Conservation (phyloP, 805 yeast genomes). For the Kodamaea leandrae region DNA sequence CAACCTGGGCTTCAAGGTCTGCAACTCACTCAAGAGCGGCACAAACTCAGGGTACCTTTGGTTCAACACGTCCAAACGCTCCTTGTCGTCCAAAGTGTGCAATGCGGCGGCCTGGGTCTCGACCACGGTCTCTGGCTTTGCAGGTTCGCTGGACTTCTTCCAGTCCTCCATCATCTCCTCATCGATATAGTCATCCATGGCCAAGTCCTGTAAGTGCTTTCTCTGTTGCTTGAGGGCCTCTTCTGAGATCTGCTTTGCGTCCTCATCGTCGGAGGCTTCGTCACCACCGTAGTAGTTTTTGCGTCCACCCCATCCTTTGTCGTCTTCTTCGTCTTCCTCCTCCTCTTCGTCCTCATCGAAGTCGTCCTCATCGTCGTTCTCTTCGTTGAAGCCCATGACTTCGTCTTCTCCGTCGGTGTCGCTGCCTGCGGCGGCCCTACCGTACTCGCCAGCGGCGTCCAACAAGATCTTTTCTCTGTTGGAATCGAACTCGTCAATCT, state of each 20-base stretch:
- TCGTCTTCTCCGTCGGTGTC: constrained; percentile 56
- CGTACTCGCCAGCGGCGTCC: constrained; percentile 52
- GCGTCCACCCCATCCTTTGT: constrained; percentile 43
- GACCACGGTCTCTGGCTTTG: constrained; percentile 18
- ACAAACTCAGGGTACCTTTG: constrained; percentile 78
- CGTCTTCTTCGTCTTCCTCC: constrained; percentile 33
- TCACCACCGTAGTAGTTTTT: constrained; percentile 54
- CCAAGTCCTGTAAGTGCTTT: constrained; percentile 64
- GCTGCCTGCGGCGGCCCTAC: constrained; percentile 18
- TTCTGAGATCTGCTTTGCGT: constrained; percentile 72
- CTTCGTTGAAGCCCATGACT: constrained; percentile 38
- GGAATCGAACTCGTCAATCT: constrained; percentile 66
- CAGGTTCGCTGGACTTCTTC: constrained; percentile 56
- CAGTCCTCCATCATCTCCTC: constrained; percentile 81
- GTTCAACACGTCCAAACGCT: constrained; percentile 52
- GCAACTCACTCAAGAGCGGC: constrained; percentile 67
- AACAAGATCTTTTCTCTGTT: constrained; percentile 56
- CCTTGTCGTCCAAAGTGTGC: constrained; percentile 46
- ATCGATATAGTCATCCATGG: constrained; percentile 53
- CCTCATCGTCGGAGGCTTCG: constrained; percentile 69
- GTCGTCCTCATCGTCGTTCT: constrained; percentile 46
- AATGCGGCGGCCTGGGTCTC: constrained; percentile 17
- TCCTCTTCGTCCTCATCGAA: constrained; percentile 40
- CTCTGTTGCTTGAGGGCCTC: constrained; percentile 89
- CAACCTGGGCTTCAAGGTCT: constrained; percentile 41